Conservation (phyloP, 2,329 filamentous ascomycete species). For the Diaporthe batatas region DNA sequence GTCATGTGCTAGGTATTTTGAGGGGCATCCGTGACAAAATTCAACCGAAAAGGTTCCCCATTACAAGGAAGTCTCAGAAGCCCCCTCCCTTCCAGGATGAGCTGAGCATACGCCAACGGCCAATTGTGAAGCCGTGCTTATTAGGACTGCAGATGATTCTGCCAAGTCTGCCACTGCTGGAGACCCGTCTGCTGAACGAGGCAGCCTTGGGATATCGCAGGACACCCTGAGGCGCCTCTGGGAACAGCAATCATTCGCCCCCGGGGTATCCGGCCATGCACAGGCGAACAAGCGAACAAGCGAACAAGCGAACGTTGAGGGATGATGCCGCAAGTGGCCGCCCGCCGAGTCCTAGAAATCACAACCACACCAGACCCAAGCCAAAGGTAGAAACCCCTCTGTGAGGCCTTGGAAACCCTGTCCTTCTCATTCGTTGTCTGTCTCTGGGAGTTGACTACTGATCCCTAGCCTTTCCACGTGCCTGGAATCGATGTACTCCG, state of each 20-base stretch:
- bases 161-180: not conserved
- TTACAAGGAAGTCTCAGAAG: not conserved
- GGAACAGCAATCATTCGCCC: not conserved
- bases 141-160: too few species aligned
- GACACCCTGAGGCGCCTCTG: not conserved
- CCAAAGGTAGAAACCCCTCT: not conserved
- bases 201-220: not conserved
- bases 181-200: not conserved
- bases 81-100: too few species aligned
- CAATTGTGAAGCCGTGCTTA: not conserved
- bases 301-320: not conserved
- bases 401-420: constrained; percentile 12
- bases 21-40: not conserved
- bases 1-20: not conserved
- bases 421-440: constrained; percentile 18
- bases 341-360: not conserved
- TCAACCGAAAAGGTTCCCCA: not conserved
- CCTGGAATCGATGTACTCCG: constrained; percentile 1
- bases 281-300: not conserved
- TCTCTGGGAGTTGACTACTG: constrained; percentile 37
- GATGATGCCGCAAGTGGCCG: not conserved
- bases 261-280: not conserved
- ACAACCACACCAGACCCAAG: not conserved
- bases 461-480: constrained; percentile 3
- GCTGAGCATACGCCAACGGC: too few species aligned